Evolutionary conservation across 208 protist species (phyloP).

Genomic region (Leishmania arabica): DNA sequence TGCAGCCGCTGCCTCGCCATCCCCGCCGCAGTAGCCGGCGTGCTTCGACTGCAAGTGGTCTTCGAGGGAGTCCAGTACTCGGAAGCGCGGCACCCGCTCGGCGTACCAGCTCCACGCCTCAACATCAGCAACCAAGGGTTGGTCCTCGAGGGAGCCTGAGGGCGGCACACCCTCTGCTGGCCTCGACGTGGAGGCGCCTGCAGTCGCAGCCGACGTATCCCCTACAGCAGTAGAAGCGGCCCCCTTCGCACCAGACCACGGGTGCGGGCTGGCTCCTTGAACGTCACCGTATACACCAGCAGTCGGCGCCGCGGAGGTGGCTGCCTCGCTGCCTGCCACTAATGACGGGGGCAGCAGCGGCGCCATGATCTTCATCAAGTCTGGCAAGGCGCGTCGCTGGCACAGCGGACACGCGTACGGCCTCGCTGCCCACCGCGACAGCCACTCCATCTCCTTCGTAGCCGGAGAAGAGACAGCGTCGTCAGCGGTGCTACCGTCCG

Average conservation of each 20-base stretch:
- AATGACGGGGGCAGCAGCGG: background rate
- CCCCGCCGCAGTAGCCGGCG: slow-evolving; percentile 24
- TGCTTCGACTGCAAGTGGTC: slow-evolving; percentile 44
- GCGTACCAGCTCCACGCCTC: slow-evolving; percentile 25
- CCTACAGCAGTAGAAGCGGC: background rate
- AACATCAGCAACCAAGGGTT: slow-evolving; percentile 8
- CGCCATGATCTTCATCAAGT: slow-evolving; percentile 1
- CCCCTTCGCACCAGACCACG: background rate
- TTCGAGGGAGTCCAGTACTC: slow-evolving; percentile 61
- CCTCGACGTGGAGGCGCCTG: background rate
- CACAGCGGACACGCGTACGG: slow-evolving; percentile 37
- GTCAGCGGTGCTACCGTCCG: background rate
- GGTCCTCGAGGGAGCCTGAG: background rate
- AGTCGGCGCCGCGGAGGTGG: background rate
- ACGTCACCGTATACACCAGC: background rate
- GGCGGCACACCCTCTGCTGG: background rate
- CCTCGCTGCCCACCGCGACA: slow-evolving; percentile 9
- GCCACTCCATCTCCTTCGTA: slow-evolving; percentile 6
- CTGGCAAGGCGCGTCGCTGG: slow-evolving; percentile 1
- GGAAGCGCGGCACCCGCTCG: slow-evolving; percentile 34
- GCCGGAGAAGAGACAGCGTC: background rate
- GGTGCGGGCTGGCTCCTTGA: background rate
- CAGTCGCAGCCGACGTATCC: background rate
- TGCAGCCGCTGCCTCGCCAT: slow-evolving; percentile 6
- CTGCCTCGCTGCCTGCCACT: background rate